phyloP scores from a whole-genome alignment of 2,329 filamentous ascomycete species.

The Gremmenia infestans region DNA sequence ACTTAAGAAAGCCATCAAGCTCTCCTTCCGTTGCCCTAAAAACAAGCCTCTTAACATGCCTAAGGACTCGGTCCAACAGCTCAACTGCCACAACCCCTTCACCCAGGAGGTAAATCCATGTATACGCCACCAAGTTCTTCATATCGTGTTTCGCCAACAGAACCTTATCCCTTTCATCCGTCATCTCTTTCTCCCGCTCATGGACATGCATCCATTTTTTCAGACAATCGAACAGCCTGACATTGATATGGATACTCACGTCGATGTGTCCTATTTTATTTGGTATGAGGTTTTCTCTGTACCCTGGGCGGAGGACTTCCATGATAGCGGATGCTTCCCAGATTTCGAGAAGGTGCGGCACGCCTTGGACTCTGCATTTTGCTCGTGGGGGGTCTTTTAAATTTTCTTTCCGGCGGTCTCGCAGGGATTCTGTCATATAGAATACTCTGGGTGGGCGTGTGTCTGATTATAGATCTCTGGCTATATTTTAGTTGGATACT shows the following conservation, averaged over 20 bases:
- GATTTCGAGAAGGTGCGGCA: no score
- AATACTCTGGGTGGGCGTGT: no score
- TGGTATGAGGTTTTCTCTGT: not conserved
- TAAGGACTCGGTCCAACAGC: not conserved
- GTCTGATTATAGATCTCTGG: no score
- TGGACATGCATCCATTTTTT: not conserved
- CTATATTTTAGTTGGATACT: no score
- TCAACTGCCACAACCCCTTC: not conserved
- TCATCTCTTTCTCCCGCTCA: not conserved
- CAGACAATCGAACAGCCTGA: not conserved
- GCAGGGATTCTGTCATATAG: no score
- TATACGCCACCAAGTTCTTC: not conserved
- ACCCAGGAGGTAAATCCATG: not conserved
- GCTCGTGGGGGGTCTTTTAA: no score
- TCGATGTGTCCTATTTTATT: not conserved
- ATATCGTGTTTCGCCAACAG: not conserved
- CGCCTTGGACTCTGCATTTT: no score
- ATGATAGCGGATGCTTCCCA: no score
- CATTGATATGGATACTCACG: not conserved
- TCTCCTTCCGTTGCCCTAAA: not conserved
- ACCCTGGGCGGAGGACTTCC: not conserved
- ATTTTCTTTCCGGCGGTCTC: no score
- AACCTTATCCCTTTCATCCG: not conserved
- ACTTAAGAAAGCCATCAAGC: not conserved
- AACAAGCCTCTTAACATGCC: not conserved